These are phyloP conservation scores for Sugiyamaella neomexicana DNA, from an alignment of 1,139 yeast species.

Conservation along the genomic window DNA sequence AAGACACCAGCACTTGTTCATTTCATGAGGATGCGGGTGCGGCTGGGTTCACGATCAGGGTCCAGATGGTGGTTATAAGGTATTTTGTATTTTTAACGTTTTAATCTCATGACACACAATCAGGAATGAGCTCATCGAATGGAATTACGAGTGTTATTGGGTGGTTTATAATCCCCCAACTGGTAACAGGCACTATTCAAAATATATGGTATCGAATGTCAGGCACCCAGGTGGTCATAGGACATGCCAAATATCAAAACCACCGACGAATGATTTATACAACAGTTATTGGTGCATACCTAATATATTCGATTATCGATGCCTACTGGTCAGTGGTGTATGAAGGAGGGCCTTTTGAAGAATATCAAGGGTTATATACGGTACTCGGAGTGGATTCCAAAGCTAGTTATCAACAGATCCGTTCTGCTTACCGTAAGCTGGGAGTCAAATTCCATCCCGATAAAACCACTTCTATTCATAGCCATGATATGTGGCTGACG, in stretches of 20 bases:
- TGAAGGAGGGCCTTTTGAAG: constrained; percentile 18
- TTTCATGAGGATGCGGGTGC: too few relatives aligned
- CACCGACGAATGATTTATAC: constrained; percentile 23
- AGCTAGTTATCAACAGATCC: constrained; percentile 20
- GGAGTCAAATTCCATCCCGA: constrained; percentile 41
- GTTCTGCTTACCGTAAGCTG: constrained; percentile 27
- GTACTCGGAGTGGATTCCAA: constrained; percentile 24
- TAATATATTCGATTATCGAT: constrained; percentile 24
- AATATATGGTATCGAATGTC: constrained; percentile 23
- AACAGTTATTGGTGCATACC: constrained; percentile 24
- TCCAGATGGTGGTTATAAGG: background rate
- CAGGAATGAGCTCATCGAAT: constrained; percentile 8
- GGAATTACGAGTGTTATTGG: constrained; percentile 25
- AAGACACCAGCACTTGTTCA: too few relatives aligned
- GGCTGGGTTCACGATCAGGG: background rate
- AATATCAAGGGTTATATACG: constrained; percentile 27
- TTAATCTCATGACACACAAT: background rate
- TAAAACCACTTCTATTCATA: constrained; percentile 29
- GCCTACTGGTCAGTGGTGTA: constrained; percentile 22
- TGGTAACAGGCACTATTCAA: constrained; percentile 25
- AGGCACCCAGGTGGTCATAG: constrained; percentile 5
- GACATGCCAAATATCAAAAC: constrained; percentile 12
- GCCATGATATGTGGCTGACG: constrained; percentile 30
- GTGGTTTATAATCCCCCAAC: constrained; percentile 32
- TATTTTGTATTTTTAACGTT: too few relatives aligned